A percentile compares a stretch with the other conserved stretches of the same genome.
Conservation (phyloP, 2,329 filamentous ascomycete genomes). For the Alternaria novae-zelandiae region DNA sequence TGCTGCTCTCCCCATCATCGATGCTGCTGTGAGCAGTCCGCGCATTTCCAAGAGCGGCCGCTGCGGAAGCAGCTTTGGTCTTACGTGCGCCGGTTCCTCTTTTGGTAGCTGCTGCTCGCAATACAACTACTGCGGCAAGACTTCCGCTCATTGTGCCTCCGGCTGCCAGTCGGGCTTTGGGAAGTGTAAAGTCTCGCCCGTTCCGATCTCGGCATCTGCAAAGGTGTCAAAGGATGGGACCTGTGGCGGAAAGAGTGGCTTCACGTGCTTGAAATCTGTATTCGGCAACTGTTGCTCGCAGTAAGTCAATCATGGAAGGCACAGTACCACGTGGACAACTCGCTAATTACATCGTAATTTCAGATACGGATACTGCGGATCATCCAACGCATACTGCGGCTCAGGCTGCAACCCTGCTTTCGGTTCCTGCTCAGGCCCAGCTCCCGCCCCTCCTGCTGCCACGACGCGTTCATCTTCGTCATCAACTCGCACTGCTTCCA, state of each 20-base stretch:
- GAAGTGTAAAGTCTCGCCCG: rapidly evolving
- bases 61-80: neutral
- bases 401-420: neutral
- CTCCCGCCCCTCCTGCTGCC: neutral
- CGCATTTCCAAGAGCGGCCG: neutral
- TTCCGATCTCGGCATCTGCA: neutral
- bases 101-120: neutral
- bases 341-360: neutral
- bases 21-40: neutral
- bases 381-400: neutral
- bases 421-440: neutral
- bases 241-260: neutral
- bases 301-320: neutral
- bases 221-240: neutral
- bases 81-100: neutral
- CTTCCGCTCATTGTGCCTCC: neutral
- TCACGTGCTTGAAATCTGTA: neutral
- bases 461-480: too few species aligned
- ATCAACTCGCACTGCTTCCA: too few species aligned
- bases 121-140: neutral
- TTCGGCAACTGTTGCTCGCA: neutral
- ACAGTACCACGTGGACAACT: neutral
- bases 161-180: neutral
- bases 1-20: neutral
- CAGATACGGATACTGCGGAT: neutral